phyloP scores from a whole-genome alignment of 768 basidiomycete genomes.

The Mycena capillaripes region DNA sequence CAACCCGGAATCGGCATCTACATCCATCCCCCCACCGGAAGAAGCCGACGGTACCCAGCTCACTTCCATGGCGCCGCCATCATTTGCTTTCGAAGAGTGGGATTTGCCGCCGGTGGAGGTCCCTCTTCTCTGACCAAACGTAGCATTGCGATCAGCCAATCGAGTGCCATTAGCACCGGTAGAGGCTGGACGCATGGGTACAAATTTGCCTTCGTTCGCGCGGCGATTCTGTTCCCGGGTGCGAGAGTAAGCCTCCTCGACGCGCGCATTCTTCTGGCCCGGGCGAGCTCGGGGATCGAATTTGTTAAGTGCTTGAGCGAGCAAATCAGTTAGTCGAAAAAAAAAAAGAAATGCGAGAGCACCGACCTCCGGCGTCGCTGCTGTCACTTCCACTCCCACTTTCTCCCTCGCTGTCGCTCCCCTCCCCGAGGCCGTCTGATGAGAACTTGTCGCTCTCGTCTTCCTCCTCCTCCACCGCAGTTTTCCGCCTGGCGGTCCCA shows the following conservation, averaged over 20 bases:
- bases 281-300: slow-evolving; percentile 65
- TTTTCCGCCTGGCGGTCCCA: slow-evolving; percentile 63
- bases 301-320: slow-evolving; percentile 60
- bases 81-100: slow-evolving; percentile 33
- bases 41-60: slow-evolving; percentile 79
- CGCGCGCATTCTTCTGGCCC: slow-evolving; percentile 62
- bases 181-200: slow-evolving; percentile 69
- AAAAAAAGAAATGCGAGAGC: slow-evolving; percentile 16
- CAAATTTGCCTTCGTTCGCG: slow-evolving; percentile 68
- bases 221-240: slow-evolving; percentile 59
- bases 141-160: slow-evolving; percentile 62
- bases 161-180: slow-evolving; percentile 44
- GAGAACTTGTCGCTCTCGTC: slow-evolving; percentile 85
- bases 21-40: slow-evolving; percentile 36
- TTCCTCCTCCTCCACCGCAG: slow-evolving; percentile 90
- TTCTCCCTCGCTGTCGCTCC: slow-evolving; percentile 57
- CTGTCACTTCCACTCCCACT: slow-evolving; percentile 57
- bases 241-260: slow-evolving; percentile 60
- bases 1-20: slow-evolving; percentile 51
- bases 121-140: slow-evolving; percentile 79
- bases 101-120: slow-evolving; percentile 41
- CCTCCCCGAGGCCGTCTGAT: slow-evolving; percentile 66
- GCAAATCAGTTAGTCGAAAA: neutral
- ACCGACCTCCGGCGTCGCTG: slow-evolving; percentile 70
- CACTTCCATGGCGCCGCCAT: slow-evolving; percentile 73